A percentile compares a stretch with the other conserved stretches of the same genome.
Evolutionary conservation across 306 rosid genomes (phyloP).

Genomic region (Acacia acuminata): DNA sequence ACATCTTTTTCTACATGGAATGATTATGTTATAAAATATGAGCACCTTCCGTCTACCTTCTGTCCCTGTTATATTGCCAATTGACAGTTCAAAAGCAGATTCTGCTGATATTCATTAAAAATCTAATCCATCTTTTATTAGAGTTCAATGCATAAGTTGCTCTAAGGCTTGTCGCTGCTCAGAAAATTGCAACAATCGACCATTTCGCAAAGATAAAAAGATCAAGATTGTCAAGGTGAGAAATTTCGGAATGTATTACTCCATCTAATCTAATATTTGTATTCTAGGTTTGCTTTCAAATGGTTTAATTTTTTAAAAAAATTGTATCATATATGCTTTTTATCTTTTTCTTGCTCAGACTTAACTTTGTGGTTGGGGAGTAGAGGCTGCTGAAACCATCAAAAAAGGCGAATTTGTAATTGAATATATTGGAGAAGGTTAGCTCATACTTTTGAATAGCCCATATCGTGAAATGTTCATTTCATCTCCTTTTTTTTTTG

Average conservation of each 20-base stretch:
- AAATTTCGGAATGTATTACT: neutral
- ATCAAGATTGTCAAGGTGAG: slow-evolving; percentile 75
- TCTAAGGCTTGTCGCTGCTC: slow-evolving; percentile 86
- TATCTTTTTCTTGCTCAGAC: slow-evolving; percentile 57
- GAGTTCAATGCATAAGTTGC: slow-evolving; percentile 98
- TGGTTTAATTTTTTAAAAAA: neutral
- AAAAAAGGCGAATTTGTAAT: slow-evolving; percentile 72
- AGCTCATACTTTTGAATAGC: slow-evolving; percentile 25
- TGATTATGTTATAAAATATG: neutral
- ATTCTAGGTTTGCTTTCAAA: neutral
- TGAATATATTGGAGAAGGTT: slow-evolving; percentile 98
- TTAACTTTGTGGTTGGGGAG: slow-evolving; percentile 97
- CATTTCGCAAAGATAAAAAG: slow-evolving; percentile 92
- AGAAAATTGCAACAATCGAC: slow-evolving; percentile 80
- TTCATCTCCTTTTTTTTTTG: neutral
- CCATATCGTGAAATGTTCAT: neutral
- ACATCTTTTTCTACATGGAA: neutral
- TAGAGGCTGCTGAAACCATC: slow-evolving; percentile 73
- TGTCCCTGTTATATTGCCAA: neutral
- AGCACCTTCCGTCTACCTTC: neutral
- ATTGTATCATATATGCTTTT: slow-evolving; percentile 14
- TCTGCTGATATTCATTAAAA: neutral
- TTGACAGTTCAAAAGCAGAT: neutral
- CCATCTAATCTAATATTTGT: neutral
- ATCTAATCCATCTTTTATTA: slow-evolving; percentile 31